Base-by-base conservation (phyloP, 371 early-diverging fungal species). In the Mucor plumbeus region DNA sequence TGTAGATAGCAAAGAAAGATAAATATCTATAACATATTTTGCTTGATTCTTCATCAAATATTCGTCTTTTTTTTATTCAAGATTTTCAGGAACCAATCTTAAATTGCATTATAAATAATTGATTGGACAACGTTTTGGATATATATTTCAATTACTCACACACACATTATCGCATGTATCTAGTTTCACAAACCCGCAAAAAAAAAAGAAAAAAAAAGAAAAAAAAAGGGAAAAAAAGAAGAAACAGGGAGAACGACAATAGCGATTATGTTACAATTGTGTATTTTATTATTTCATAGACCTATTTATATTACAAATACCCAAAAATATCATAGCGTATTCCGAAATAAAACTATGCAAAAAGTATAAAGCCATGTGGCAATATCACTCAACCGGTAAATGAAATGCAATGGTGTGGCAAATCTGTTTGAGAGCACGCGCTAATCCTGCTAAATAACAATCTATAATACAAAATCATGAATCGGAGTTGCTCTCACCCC, bases 391-490 rank as follows among this genome's bases (percentile, higher is more conserved):
- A 50, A 21, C 26, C 44, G 44, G 44, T 44, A 44, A 17, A 44
- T 44, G 44, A 44, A 44, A 44, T 44, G 44, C 17, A 17, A 44
- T 44, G 44, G 44, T 44, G 44, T 50, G 50, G 50, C 50, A 50
- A 50, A 50, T 50, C 50, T 50, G 50, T 26, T 48, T 50, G 50
- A 48, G 48, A 50, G 50, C 50, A 50, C 26, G 50, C 50, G 50
- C 21, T 44, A 44, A 17, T 44, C 44, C 44, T 44, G 44, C 44
- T 44, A 26, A 38, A 38, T 50, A 21, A 19, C n/a, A 11, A 50
- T 26, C 26, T 26, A 26, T 26, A 26, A 3, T 1, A 26, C 26
- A 21, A 11, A 26, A 50, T 50, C 38, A 38, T 26, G 1, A 50
- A 21, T 26, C 50, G 50, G 50, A 50, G 50, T 50, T 50, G 50